These are phyloP conservation scores for Penicillium hordei DNA, from an alignment of 2,329 filamentous ascomycete species.

Conservation along the genomic window DNA sequence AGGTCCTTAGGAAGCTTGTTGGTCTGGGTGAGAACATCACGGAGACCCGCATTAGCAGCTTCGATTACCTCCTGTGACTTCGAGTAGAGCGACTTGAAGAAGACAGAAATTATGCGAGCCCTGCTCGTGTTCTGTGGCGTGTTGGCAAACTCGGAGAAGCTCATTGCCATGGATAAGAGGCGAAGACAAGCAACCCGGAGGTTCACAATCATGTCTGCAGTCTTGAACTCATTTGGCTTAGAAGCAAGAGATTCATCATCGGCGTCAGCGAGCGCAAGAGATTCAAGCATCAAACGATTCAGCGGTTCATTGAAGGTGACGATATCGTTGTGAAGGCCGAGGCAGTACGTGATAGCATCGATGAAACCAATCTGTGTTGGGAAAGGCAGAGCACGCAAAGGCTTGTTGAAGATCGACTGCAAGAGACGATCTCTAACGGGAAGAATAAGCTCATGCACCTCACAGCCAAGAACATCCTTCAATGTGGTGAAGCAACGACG, in stretches of 20 bases:
- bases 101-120: conserved; percentile 79
- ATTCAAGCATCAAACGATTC: conserved; percentile 88
- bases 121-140: conserved; percentile 64
- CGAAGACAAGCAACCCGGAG: conserved; percentile 91
- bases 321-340: conserved; percentile 84
- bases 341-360: conserved; percentile 93
- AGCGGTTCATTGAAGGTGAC: conserved; percentile 89
- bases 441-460: conserved; percentile 83
- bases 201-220: conserved; percentile 90
- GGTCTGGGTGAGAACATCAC: conserved; percentile 81
- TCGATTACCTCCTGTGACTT: conserved; percentile 90
- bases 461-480: conserved; percentile 71
- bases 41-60: conserved; percentile 86
- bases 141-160: conserved; percentile 86
- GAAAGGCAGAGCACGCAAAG: conserved; percentile 87
- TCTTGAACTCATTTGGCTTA: conserved; percentile 92
- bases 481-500: conserved; percentile 78
- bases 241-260: conserved; percentile 87
- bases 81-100: conserved; percentile 96
- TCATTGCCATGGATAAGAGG: conserved; percentile 88
- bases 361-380: conserved; percentile 97
- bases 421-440: conserved; percentile 88
- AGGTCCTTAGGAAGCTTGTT: conserved; percentile 94
- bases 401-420: conserved; percentile 93
- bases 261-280: conserved; percentile 87